Evolutionary conservation across 2,329 filamentous ascomycete genomes (phyloP), one percentile per base, ranked within the genome.

Genomic region (Lanzia echinophila): DNA sequence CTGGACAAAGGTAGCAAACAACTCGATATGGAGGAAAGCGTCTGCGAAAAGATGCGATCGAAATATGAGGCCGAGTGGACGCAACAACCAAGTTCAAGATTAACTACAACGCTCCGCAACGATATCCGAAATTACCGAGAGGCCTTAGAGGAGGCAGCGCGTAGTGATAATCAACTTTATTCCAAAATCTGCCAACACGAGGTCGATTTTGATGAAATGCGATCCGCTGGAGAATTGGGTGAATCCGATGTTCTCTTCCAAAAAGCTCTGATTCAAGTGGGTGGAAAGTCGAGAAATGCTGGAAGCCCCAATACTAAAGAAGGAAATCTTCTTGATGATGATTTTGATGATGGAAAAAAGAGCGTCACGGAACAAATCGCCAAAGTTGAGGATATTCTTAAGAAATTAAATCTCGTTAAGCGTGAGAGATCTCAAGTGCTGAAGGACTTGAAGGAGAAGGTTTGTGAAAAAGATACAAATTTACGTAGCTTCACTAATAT

Each of bases 31-130:
- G 94, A 99, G 70, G 95, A 97, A 72, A 95, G 89, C 53, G 89
- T 97, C 0, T 99, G 94, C 69, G 94, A 99, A 70, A 99, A 97
- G 76, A 99, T 99, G 94, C 83, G 94, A 45, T 95, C 90, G 12
- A 99, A 99, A 69, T 97, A 97, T 68, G 91, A 92, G 53, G 80
- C 79, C 28, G 92, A 97, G 52, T 99, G 94, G 94, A 96, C 90
- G 17, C 94, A 99, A 65, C 94, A 99, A 66, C 94, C 94, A 11
- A 97, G 92, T 68, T 89, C 88, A 32, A 80, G 89, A 54, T 78
- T 99, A 39, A 99, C 92, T 1, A 84, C 88, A 3, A 97, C 92
- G 0, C 73, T 99, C 47, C 82, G 91, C 53, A 86, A 83, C 55
- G 94, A 99, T 67, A 87, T 97, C 50, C 80, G 87, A 57, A 92